Base-by-base conservation (phyloP, 129 eudicot genomes). In the Centella asiatica region DNA sequence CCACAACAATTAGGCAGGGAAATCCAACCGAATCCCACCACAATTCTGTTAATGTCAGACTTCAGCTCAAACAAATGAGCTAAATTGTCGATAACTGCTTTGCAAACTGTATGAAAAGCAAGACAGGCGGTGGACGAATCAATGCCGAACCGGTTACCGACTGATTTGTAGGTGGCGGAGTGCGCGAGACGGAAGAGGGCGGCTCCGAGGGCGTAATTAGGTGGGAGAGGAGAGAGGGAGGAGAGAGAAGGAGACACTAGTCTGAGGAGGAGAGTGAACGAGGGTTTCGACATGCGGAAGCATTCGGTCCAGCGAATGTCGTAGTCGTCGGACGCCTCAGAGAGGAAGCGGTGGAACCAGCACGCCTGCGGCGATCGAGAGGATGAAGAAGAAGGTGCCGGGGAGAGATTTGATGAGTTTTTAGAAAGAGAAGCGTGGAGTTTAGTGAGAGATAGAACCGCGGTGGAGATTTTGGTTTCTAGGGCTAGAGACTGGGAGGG, bases 1-100 rank as follows among this genome's bases (percentile, higher is more conserved):
- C 97, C 97, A 74, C 93, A 86, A 52, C 97, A 90, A 76, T 86
- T 90, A 0, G 89, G 95, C 34, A 90, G 76, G 1, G 89, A 86
- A 65, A 83, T 86, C 95, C 89, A 84, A 28, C 88, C 87, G 57
- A 81, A 90, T 8, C 95, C 95, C 32, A 79, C 76, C 1, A 79
- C 74, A 39, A 90, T 74, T 69, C 93, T 36, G 46, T 74, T 77
- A 55, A 86, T 74, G 66, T 90, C 97, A 6, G 81, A 56, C 52
- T 19, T 19, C 7, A 7, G 22, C 23, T 48, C 14, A 48, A 48
- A 47, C 13, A 19, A 47, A 6, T 47, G 53, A 19, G 53, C 83
- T 8, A 86, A 52, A n/a, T 71, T 72, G 26, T 83, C 97, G 24
- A 73, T 76, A 26, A 90, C 73, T 4, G 86, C 89, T 67, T 86